phyloP scores from a whole-genome alignment of 2,329 filamentous ascomycete species.

The Fusarium sp. region DNA sequence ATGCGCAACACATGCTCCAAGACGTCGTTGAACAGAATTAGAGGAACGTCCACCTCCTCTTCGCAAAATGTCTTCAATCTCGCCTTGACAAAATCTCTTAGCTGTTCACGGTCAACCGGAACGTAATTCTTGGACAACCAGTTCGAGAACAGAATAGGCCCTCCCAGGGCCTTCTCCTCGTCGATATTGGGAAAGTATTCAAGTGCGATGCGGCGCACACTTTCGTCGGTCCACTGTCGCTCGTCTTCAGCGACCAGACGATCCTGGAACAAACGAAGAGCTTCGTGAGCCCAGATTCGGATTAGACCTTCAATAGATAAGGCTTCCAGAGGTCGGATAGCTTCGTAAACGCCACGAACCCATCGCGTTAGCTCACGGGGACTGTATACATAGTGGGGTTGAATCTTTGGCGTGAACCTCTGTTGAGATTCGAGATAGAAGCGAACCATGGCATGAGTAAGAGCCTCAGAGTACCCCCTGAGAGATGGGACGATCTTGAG shows the following conservation, averaged over 20 bases:
- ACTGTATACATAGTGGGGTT: conserved; percentile 99
- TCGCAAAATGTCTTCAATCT: conserved; percentile 98
- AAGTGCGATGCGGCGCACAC: conserved; percentile 83
- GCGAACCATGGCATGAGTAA: conserved; percentile 97
- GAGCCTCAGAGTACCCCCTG: conserved; percentile 91
- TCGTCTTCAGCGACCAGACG: conserved; percentile 94
- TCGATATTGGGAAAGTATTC: conserved; percentile 97
- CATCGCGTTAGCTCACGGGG: conserved; percentile 97
- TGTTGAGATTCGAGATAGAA: conserved; percentile 95
- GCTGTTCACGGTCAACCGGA: conserved; percentile 91
- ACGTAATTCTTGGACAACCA: conserved; percentile 99
- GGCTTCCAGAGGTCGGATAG: conserved; percentile 88
- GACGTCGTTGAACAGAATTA: conserved; percentile 99
- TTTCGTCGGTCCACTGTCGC: conserved; percentile 91
- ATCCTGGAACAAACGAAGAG: conserved; percentile 94
- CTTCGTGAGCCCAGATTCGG: conserved; percentile 98
- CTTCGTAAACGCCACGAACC: conserved; percentile 97
- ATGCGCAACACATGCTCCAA: conserved; percentile 98
- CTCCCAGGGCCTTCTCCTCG: conserved; percentile 84
- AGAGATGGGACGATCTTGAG: conserved; percentile 96
- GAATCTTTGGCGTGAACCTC: conserved; percentile 93
- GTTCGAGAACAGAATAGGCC: conserved; percentile 97
- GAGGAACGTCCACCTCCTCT: conserved; percentile 97
- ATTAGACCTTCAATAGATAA: conserved; percentile 90
- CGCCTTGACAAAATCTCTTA: conserved; percentile 97